Base-by-base conservation (phyloP, 345 rosid species). In the Gossypium mustelinum region DNA sequence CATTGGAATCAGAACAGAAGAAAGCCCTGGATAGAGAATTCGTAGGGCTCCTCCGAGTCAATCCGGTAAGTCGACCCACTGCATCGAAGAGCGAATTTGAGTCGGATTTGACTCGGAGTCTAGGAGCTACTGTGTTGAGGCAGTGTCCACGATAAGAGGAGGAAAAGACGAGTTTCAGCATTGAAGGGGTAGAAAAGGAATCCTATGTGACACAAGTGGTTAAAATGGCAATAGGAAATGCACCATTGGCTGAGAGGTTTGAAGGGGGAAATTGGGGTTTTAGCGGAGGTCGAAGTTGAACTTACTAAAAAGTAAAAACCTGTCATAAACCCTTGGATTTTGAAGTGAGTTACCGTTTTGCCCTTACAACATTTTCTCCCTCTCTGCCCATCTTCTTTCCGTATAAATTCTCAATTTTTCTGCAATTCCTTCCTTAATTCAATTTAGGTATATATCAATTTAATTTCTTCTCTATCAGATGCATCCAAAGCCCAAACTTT, bases 1-100 rank as follows among this genome's bases (percentile, higher is more conserved):
- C 83, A 58, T 77, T 75, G 13, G 96, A 91, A 74, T 82, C 89
- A 9, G 97, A 90, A 87, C 94, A 93, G 84, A 93, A 93, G 82
- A 83, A 88, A 61, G 81, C 92, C 68, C 92, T 84, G 52, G 76
- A 88, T 44, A 76, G 80, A 25, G 75, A 82, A 39, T 44, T 66
- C 54, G 71, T 29, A 5, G 70, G 57, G 58, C 77, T 71, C 55
- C 88, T 72, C 54, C 85, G 83, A 73, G 76, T 76, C 82, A 77
- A 73, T 13, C 86, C 83, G 54, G 82, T 72, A 66, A 90, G 68
- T 41, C 85, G 85, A 76, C 84, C 87, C 78, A 88, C 76, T 55
- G 83, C 78, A 64, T 87, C 72, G 63, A 86, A 81, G 16, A 86
- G 34, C 54, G 89, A 66, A 69, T 65, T 65, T 5, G 87, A 41